These are phyloP conservation scores for Kickxella alabastrina DNA, from an alignment of 192 early-diverging fungal genomes.

Conservation along the genomic window DNA sequence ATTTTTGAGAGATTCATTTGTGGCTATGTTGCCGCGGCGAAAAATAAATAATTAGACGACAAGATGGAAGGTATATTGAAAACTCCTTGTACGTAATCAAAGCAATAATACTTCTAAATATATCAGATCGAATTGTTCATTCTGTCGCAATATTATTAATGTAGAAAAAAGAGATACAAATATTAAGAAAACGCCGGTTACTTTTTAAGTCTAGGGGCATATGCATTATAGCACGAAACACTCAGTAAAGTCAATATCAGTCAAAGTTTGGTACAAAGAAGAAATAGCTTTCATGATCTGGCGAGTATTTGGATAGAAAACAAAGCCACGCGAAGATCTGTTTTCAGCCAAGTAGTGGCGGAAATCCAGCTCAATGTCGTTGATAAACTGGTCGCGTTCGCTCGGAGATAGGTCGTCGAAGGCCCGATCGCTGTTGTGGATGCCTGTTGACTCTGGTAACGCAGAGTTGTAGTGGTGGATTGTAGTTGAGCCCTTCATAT, in stretches of 20 bases:
- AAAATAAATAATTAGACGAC: too few relatives aligned
- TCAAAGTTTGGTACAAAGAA: constrained; percentile 6
- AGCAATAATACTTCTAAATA: too few relatives aligned
- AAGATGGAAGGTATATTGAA: too few relatives aligned
- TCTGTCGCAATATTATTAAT: too few relatives aligned
- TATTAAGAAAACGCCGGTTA: too few relatives aligned
- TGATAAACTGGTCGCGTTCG: constrained; percentile 7
- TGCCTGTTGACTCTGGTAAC: background rate
- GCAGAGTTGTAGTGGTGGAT: background rate
- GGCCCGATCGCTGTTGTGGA: background rate
- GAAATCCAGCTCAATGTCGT: constrained; percentile 5
- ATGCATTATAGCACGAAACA: too few relatives aligned
- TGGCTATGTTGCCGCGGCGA: too few relatives aligned
- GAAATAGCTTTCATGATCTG: constrained; percentile 15
- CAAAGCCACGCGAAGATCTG: constrained; percentile 1
- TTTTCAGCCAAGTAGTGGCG: constrained; percentile 2
- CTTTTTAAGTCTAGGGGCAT: too few relatives aligned
- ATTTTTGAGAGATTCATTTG: too few relatives aligned
- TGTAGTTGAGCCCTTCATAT: background rate
- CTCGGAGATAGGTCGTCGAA: constrained; percentile 10
- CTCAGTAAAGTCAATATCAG: constrained; percentile 6
- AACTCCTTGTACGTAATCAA: too few relatives aligned
- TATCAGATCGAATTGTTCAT: too few relatives aligned
- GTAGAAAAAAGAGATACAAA: too few relatives aligned
- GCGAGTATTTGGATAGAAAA: constrained; percentile 10